A percentile compares a stretch with the other conserved stretches of the same genome.
phyloP scores from a whole-genome alignment of 1,139 yeast species.

The Trichomonascaceae sp. region DNA sequence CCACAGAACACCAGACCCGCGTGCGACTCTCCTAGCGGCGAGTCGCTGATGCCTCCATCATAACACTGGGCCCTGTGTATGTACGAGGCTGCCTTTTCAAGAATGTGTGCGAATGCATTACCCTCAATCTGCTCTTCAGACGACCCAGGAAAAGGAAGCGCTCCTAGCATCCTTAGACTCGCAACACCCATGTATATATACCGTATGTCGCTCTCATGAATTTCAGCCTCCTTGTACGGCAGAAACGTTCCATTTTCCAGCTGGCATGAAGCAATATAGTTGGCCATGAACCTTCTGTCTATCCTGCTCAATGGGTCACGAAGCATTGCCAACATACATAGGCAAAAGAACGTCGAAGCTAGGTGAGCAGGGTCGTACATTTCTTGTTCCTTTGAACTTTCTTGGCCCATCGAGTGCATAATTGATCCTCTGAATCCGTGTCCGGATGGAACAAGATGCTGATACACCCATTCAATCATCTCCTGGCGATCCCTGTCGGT shows the following conservation, averaged over 20 bases:
- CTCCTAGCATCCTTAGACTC: slow-evolving; percentile 42
- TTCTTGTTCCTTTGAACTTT: not conserved
- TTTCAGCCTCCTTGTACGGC: not conserved
- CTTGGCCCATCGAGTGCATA: slow-evolving; percentile 25
- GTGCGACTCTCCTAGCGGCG: slow-evolving; percentile 54
- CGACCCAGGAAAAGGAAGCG: not conserved
- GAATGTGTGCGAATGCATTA: slow-evolving; percentile 4
- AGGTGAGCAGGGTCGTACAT: slow-evolving; percentile 46
- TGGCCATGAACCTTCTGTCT: slow-evolving; percentile 36
- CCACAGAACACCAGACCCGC: slow-evolving; percentile 87
- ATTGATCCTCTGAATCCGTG: slow-evolving; percentile 46
- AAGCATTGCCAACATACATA: slow-evolving; percentile 32
- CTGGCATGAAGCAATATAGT: slow-evolving; percentile 44
- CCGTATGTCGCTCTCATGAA: slow-evolving; percentile 49
- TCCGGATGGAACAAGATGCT: slow-evolving; percentile 31
- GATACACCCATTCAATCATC: slow-evolving; percentile 37
- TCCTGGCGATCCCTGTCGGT: slow-evolving; percentile 18
- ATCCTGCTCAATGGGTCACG: slow-evolving; percentile 27
- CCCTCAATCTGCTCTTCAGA: not conserved
- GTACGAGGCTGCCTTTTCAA: slow-evolving; percentile 27
- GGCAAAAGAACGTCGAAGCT: slow-evolving; percentile 43
- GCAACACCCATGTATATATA: slow-evolving; percentile 64
- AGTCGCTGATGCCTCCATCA: slow-evolving; percentile 59
- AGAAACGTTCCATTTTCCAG: slow-evolving; percentile 1
- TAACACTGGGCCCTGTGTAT: slow-evolving; percentile 33